phyloP scores from a whole-genome alignment of 768 basidiomycete genomes.

The Plicaturopsis crispa region DNA sequence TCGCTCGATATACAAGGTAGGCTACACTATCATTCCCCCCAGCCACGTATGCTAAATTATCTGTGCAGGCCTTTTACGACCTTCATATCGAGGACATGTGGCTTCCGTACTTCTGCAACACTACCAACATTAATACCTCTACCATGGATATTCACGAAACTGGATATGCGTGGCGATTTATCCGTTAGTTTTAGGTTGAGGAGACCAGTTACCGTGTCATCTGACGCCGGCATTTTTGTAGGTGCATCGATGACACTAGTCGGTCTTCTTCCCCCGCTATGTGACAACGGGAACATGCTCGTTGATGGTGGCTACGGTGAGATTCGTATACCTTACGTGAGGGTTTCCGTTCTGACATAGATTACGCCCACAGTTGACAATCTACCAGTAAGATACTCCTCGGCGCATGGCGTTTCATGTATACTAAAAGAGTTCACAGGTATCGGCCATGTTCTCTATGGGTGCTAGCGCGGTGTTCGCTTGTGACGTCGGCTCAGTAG shows the following conservation, averaged over 20 bases:
- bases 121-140: slow-evolving; percentile 94
- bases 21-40: background rate
- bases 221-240: slow-evolving; percentile 22
- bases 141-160: slow-evolving; percentile 97
- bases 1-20: slow-evolving; percentile 85
- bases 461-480: slow-evolving; percentile 90
- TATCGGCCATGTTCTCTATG: slow-evolving; percentile 86
- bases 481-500: slow-evolving; percentile 83
- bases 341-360: slow-evolving; percentile 6
- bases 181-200: slow-evolving; percentile 41
- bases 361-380: slow-evolving; percentile 61
- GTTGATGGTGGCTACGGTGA: slow-evolving; percentile 86
- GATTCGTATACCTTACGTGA: slow-evolving; percentile 16
- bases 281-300: slow-evolving; percentile 88
- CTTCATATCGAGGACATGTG: slow-evolving; percentile 97
- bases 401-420: background rate
- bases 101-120: slow-evolving; percentile 97
- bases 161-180: slow-evolving; percentile 97
- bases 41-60: no score
- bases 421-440: slow-evolving; percentile 33
- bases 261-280: slow-evolving; percentile 89
- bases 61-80: slow-evolving; percentile 74
- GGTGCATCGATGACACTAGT: slow-evolving; percentile 98
- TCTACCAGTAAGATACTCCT: slow-evolving; percentile 53
- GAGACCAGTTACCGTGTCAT: background rate